A percentile compares a stretch with the other conserved stretches of the same genome.
phyloP scores from a whole-genome alignment of 2,329 filamentous ascomycete species.

The Cryphonectria radicalis region DNA sequence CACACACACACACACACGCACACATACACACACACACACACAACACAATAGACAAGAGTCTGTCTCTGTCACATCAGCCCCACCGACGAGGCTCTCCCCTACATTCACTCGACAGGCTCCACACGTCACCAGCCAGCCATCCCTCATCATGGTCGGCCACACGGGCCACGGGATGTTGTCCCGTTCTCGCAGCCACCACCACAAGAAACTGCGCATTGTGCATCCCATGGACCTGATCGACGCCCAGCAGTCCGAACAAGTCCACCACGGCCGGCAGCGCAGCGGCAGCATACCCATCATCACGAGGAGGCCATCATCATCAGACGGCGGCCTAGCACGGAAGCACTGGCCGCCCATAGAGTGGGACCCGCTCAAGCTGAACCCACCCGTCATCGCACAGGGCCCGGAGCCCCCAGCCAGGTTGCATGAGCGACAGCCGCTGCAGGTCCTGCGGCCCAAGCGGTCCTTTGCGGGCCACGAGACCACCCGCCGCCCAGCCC shows the following conservation, averaged over 20 bases:
- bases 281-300: conserved; percentile 21
- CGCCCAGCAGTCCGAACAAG: neutral
- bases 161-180: conserved; percentile 25
- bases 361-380: conserved; percentile 41
- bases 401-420: conserved; percentile 15
- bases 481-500: conserved; percentile 7
- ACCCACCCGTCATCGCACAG: conserved; percentile 34
- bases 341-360: conserved; percentile 34
- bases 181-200: conserved; percentile 27
- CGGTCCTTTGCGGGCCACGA: conserved; percentile 22
- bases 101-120: neutral
- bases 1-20: neutral
- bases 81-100: conserved; percentile 16
- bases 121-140: neutral
- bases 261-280: conserved; percentile 22
- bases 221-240: conserved; percentile 24
- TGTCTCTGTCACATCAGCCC: conserved; percentile 6
- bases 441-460: conserved; percentile 16
- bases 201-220: conserved; percentile 26
- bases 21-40: too few relatives aligned
- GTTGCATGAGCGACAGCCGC: conserved; percentile 23
- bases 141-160: conserved; percentile 23
- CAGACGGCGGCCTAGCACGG: conserved; percentile 16
- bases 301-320: conserved; percentile 4
- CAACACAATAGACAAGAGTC: neutral